Evolutionary conservation across 2,329 filamentous ascomycete species (phyloP).

Genomic region (Ophiognomonia clavigignenti-juglandacearum): DNA sequence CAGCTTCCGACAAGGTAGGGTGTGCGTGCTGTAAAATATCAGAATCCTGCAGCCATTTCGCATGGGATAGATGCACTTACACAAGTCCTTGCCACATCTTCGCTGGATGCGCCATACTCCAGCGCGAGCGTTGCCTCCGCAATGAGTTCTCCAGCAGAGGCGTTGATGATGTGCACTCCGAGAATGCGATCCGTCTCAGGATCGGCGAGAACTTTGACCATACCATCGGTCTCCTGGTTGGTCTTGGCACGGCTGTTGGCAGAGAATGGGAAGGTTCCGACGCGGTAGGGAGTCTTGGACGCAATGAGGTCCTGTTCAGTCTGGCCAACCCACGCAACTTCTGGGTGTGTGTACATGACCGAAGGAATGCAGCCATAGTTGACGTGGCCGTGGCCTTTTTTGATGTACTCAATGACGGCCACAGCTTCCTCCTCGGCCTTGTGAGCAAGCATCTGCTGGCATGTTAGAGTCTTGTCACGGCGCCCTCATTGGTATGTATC

Average conservation of each 20-base stretch:
- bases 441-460: slow-evolving; percentile 99
- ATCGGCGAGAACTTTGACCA: slow-evolving; percentile 96
- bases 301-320: slow-evolving; percentile 95
- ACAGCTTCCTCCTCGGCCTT: slow-evolving; percentile 99
- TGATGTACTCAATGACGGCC: slow-evolving; percentile 92
- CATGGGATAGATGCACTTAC: too few relatives aligned
- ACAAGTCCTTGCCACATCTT: too few relatives aligned
- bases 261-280: slow-evolving; percentile 93
- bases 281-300: slow-evolving; percentile 82
- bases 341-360: slow-evolving; percentile 99
- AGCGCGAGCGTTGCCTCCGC: too few relatives aligned
- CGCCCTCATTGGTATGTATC: too few relatives aligned
- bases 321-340: slow-evolving; percentile 98
- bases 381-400: slow-evolving; percentile 96
- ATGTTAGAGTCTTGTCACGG: too few relatives aligned
- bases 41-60: slow-evolving; percentile 96
- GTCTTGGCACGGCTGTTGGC: slow-evolving; percentile 99
- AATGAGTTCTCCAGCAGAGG: slow-evolving; percentile 70
- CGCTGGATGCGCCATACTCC: too few relatives aligned
- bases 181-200: slow-evolving; percentile 94
- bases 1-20: slow-evolving; percentile 91
- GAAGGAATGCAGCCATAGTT: slow-evolving; percentile 98
- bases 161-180: slow-evolving; percentile 92
- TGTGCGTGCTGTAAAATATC: slow-evolving; percentile 97
- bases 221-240: slow-evolving; percentile 89